A percentile compares a stretch with the other conserved stretches of the same genome.
Evolutionary conservation across 2,329 filamentous ascomycete genomes (phyloP).

Genomic region (Aphanocladium album): DNA sequence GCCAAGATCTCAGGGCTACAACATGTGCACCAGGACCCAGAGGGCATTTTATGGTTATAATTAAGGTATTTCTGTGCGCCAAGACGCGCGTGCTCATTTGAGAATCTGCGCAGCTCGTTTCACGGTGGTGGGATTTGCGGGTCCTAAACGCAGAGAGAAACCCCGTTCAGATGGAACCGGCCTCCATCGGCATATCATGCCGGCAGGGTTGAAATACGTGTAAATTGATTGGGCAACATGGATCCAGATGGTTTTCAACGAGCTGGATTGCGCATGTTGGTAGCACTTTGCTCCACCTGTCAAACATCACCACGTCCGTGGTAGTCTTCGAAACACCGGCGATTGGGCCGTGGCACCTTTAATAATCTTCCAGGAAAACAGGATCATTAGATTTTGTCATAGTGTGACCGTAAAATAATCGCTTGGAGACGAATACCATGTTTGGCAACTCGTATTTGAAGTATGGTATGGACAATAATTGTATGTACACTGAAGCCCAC

Average conservation of each 20-base stretch:
- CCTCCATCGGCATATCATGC: not conserved
- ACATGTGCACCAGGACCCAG: not conserved
- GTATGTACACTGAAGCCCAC: too few species aligned
- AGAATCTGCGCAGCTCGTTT: not conserved
- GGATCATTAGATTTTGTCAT: too few species aligned
- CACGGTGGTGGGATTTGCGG: slow-evolving; percentile 5
- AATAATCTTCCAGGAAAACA: too few species aligned
- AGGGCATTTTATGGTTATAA: not conserved
- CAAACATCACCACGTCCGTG: not conserved
- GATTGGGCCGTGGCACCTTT: too few species aligned
- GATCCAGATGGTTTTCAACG: not conserved
- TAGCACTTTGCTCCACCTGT: not conserved
- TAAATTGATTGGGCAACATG: not conserved
- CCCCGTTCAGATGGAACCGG: not conserved
- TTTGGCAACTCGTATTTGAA: not conserved
- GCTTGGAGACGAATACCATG: not conserved
- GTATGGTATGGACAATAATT: not conserved
- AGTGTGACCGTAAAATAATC: too few species aligned
- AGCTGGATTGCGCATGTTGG: not conserved
- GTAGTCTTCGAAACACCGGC: not conserved
- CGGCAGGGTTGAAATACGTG: not conserved
- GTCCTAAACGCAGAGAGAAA: not conserved
- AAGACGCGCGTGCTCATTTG: not conserved
- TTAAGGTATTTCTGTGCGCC: not conserved
- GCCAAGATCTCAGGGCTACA: not conserved